Conservation (phyloP, 108 stramenopile species). For the Stephanodiscus minutulus region DNA sequence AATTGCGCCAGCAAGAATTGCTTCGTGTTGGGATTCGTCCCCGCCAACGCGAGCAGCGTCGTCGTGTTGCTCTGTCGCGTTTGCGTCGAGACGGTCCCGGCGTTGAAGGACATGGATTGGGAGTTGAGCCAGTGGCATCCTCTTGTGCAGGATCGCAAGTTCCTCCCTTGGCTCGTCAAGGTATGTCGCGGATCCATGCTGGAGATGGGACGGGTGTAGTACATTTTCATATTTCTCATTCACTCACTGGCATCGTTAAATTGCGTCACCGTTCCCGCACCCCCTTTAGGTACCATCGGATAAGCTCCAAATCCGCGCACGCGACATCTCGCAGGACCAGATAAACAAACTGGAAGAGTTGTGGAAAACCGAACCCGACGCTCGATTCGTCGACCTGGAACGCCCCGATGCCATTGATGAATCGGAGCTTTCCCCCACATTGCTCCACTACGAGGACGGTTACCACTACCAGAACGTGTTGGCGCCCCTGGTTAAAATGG, state of each 20-base stretch:
- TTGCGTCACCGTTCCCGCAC: neutral
- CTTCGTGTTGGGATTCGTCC: slow-evolving; percentile 98
- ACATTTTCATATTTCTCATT: slow-evolving; percentile 11
- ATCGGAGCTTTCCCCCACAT: slow-evolving; percentile 84
- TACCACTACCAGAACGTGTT: slow-evolving; percentile 98
- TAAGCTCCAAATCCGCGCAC: slow-evolving; percentile 73
- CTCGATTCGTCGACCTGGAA: slow-evolving; percentile 89
- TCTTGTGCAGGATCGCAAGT: slow-evolving; percentile 91
- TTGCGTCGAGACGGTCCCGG: slow-evolving; percentile 92
- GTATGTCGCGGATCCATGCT: slow-evolving; percentile 30
- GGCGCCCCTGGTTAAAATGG: slow-evolving; percentile 96
- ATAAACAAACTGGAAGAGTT: slow-evolving; percentile 94
- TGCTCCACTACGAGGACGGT: slow-evolving; percentile 94
- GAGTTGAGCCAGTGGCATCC: slow-evolving; percentile 96
- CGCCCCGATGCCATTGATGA: slow-evolving; percentile 84
- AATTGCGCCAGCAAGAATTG: slow-evolving; percentile 96
- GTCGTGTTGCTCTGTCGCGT: slow-evolving; percentile 97
- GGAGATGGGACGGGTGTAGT: neutral
- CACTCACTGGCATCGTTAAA: neutral
- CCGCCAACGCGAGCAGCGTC: slow-evolving; percentile 82
- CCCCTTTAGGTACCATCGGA: slow-evolving; percentile 67
- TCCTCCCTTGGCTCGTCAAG: slow-evolving; percentile 93
- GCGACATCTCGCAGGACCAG: slow-evolving; percentile 89
- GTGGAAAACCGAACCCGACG: slow-evolving; percentile 93
- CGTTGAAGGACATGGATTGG: slow-evolving; percentile 98